Evolutionary conservation across 192 early-diverging fungal species (phyloP), one percentile per base, ranked within the genome.

Genomic region (Mortierella hygrophila): DNA sequence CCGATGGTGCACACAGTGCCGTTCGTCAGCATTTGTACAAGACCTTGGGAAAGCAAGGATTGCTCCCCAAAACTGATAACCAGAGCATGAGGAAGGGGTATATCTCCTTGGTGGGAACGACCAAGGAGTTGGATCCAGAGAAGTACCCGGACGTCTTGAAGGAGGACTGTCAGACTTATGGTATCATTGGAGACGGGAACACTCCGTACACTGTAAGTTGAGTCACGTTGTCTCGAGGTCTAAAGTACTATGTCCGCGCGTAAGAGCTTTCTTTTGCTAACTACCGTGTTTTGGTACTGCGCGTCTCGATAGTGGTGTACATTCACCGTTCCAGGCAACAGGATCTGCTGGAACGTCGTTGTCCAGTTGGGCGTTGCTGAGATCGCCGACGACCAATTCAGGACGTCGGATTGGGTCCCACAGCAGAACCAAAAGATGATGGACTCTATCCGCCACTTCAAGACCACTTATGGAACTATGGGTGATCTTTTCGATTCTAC

Each of bases 1-100:
- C 79, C 23, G 79, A 81, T 44, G 79, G 79, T n/a, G 79, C 72
- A 26, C 63, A 74, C 35, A 73, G 70, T 6, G 37, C 15, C 4
- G 63, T 81, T 21, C 79, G 79, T 0, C 44, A 75, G 65, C 38
- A 26, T 32, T 21, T 81, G 20, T 81, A 68, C 47, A 68, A 52
- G 35, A 37, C 52, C 9, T 8, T 49, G 18, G 52, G n/a, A 10
- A 47, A 52, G n/a, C 40, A 65, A 18, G 69, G 69, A 21, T 15
- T 41, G 3, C 26, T 79, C 18, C 77, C 77, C 20, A 79, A 72
- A 8, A 10, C 49, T 6, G 77, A 79, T 26, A 44, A 47, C 21
- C 4, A 44, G 37, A 10, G 23, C 2, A n/a, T 79, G 70, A n/a
- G 37, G 3, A 38, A 57, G 15, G 70, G 68, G 21, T 79, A 71